phyloP scores from a whole-genome alignment of 352 stramenopile species.

The Globisporangium nodosum region DNA sequence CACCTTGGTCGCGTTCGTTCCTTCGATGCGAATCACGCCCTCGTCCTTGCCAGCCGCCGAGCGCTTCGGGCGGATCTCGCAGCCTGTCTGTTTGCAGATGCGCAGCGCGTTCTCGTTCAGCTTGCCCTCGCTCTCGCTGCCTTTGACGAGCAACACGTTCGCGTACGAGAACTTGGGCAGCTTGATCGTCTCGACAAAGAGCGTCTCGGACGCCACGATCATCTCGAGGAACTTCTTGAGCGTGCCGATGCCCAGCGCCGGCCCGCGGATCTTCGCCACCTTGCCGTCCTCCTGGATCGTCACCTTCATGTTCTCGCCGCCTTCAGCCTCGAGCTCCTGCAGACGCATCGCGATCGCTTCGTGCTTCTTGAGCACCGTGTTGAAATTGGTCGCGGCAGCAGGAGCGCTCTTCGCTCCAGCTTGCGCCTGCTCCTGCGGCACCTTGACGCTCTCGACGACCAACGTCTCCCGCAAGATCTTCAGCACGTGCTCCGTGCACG shows the following conservation, averaged over 20 bases:
- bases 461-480: conserved; percentile 56
- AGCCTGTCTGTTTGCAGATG: conserved; percentile 71
- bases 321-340: conserved; percentile 68
- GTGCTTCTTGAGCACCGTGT: conserved; percentile 50
- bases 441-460: conserved; percentile 55
- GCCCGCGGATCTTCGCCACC: conserved; percentile 62
- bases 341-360: conserved; percentile 49
- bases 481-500: conserved; percentile 55
- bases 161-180: conserved; percentile 45
- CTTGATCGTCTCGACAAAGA: conserved; percentile 62
- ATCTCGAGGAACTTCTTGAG: conserved; percentile 77
- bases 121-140: conserved; percentile 16
- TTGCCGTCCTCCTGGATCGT: conserved; percentile 63
- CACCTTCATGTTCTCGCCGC: conserved; percentile 59
- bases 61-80: conserved; percentile 64
- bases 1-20: conserved; percentile 50
- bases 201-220: conserved; percentile 44
- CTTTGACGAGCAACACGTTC: conserved; percentile 45
- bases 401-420: conserved; percentile 12
- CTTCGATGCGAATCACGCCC: conserved; percentile 59
- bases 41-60: conserved; percentile 19
- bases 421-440: conserved; percentile 15
- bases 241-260: conserved; percentile 56
- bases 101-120: conserved; percentile 75
- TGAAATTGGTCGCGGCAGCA: conserved; percentile 34